Evolutionary conservation across 768 basidiomycete species (phyloP), one percentile per base, ranked within the genome.

Genomic region (Psilocybe sp.): DNA sequence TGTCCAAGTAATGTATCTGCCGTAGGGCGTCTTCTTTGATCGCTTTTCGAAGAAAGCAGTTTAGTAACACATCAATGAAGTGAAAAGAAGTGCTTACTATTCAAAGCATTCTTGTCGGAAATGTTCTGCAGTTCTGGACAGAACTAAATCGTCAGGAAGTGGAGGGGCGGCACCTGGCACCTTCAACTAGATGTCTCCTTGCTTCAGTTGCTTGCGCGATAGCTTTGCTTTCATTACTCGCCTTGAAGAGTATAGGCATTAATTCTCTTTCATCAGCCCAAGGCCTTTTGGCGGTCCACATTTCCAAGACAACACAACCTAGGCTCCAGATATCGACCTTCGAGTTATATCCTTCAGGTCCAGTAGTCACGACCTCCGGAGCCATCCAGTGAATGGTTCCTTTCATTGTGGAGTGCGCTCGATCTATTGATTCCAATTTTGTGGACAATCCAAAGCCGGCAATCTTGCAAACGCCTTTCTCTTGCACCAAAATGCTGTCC

Each of bases 381-480:
- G 94, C 93, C 93, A 97, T 96, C 92, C 94, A 98, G 63, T 88
- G 94, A 12, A 90, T 81, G 0, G 93, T 94, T 5, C 95, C 95
- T 68, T 85, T 86, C 85, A 97, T 87, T 13, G 78, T 79, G 1
- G 92, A 92, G 40, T 73, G 76, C 44, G 82, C 85, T 41, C 63
- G 56, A 20, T 77, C 70, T 42, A 81, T 79, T 55, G 89, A 82
- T 47, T 87, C 85, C 46, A 89, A 84, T 58, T 84, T 84, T 65
- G 95, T 97, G n/a, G 92, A 93, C 51, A 96, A 96, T 16, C 95
- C 95, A 62, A 98, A 98, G 67, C 97, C 94, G 1, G 91, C 89
- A 40, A 98, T 97, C 69, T 97, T 97, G 77, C 92, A 94, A 45
- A 86, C 68, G 0, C 95, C 95, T 13, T 79, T 74, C 20, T 79